Evolutionary conservation across 208 protist genomes (phyloP), one percentile per base, ranked within the genome.

Genomic region (Crithidia expoeki): DNA sequence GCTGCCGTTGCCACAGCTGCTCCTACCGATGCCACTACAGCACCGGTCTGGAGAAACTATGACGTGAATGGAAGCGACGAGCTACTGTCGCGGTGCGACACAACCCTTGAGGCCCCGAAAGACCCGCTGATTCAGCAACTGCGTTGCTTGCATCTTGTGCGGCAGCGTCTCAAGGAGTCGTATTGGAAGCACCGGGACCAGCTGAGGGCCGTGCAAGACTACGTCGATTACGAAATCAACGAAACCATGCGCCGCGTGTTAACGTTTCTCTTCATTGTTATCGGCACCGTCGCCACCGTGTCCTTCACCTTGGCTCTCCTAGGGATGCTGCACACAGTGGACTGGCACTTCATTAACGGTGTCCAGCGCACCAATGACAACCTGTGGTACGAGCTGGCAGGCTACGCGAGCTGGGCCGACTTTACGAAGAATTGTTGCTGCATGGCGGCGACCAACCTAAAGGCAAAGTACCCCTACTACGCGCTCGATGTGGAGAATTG

Each of bases 351-450:
- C 63, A 65, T 90, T 14, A 66, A 58, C 50, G 86, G 80, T n/a
- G 61, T 71, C 25, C 72, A 42, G 27, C 28, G 23, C 2, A 19
- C 42, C 23, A 32, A 74, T 14, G 36, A 30, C n/a, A 30, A 51
- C 17, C 1, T 80, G 55, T 11, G 21, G 2, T 76, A 76, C 51
- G 68, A 87, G 58, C 72, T 94, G 36, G 75, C 85, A 0, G 86
- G 83, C 19, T 90, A 94, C 63, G 6, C 9, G 3, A 78, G 40
- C 42, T 94, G 89, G 87, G 76, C 70, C 0, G 53, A 7, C 10
- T 94, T 94, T 53, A 86, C 80, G 11, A 1, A 14, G 16, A 68
- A 88, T 69, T 93, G 89, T 65, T 92, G 86, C 71, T 94, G 89
- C 73, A 74, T 62, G 11, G 77, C 83, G 14, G 69, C 67, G 3